Evolutionary conservation across 78 protist genomes (phyloP), one percentile per base, ranked within the genome.

Genomic region (Guillardia theta): DNA sequence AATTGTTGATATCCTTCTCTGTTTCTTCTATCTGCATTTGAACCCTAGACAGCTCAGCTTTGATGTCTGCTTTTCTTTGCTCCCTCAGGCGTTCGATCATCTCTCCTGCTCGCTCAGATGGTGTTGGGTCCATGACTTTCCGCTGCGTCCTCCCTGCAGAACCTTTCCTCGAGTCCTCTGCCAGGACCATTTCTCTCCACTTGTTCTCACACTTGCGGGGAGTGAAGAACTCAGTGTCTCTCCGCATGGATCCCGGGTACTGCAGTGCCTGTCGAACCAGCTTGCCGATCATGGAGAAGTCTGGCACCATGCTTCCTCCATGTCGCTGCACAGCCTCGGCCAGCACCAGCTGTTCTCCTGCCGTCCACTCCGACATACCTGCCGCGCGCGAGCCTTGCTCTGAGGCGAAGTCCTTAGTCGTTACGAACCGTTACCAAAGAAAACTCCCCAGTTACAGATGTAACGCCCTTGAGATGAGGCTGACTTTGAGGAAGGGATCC

Each of bases 141-240:
- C 83, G 83, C 22, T 70, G 83, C 15, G 45, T 70, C 45, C 83
- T 24, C 41, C 45, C 83, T 1, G 36, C 83, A 1, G 46, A 36
- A 1, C 83, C 83, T 43, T 70, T 70, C 83, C 36, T 70, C 0
- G 83, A 36, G 41, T 70, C 83, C 27, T 70, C 83, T 33, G 83
- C 83, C 83, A 33, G 41, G 4, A 70, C 36, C 15, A 70, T 24
- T 43, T 70, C 83, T 6, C 83, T 4, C 83, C 83, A 70, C 41
- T 70, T 70, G 83, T 70, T 70, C 83, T 70, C 83, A 43, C 83
- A 70, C 83, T 70, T 70, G 33, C 83, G 83, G 1, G 83, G 41
- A 1, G 45, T 43, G 41, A 22, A 70, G 41, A 70, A 70, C 41
- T 70, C 83, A 33, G 15, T 12, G 83, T 70, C 83, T 4, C 83